Percentiles rank a stretch among this genome's conserved stretches.
These are phyloP conservation scores for Pythium apleroticum DNA, from an alignment of 352 stramenopile genomes.

Conservation along the genomic window DNA sequence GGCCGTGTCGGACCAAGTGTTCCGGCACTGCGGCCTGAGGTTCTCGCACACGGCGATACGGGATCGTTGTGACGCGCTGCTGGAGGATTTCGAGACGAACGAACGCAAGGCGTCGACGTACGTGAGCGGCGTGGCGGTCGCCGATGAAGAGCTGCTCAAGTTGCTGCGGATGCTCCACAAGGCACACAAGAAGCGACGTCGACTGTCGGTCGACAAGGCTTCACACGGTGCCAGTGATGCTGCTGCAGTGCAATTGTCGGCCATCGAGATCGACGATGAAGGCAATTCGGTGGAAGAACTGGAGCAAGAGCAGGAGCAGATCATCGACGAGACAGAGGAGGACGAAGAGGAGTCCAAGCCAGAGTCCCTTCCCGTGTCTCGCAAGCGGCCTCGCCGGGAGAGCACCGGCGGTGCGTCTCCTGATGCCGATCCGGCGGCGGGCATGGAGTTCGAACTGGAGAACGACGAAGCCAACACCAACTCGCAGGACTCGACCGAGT, in stretches of 20 bases:
- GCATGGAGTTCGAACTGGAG: slow-evolving; percentile 12
- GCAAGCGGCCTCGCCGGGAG: slow-evolving; percentile 7
- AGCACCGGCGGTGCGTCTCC: slow-evolving; percentile 5
- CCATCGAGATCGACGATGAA: slow-evolving; percentile 21
- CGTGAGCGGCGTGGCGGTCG: slow-evolving; percentile 12
- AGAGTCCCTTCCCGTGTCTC: not conserved
- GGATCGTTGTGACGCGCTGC: slow-evolving; percentile 19
- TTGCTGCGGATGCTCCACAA: slow-evolving; percentile 21
- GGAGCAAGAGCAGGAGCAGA: slow-evolving; percentile 13
- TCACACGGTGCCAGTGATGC: too few relatives aligned
- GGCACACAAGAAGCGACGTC: slow-evolving; percentile 7
- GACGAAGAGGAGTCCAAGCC: not conserved
- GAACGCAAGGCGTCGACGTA: slow-evolving; percentile 20
- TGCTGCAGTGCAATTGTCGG: not conserved
- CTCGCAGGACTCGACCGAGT: slow-evolving; percentile 16
- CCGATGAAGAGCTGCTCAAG: slow-evolving; percentile 18
- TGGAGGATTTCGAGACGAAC: slow-evolving; percentile 19
- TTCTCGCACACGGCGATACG: slow-evolving; percentile 16
- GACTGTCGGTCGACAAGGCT: not conserved
- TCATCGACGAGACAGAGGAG: not conserved
- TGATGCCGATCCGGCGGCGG: slow-evolving; percentile 13
- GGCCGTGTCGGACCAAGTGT: slow-evolving; percentile 9
- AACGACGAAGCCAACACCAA: slow-evolving; percentile 1
- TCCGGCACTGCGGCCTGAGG: slow-evolving; percentile 16
- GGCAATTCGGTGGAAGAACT: slow-evolving; percentile 7